Percentiles rank a stretch among this genome's conserved stretches.
phyloP scores from a whole-genome alignment of 2,329 filamentous ascomycete species.

The Ceratocystis alfenasii region DNA sequence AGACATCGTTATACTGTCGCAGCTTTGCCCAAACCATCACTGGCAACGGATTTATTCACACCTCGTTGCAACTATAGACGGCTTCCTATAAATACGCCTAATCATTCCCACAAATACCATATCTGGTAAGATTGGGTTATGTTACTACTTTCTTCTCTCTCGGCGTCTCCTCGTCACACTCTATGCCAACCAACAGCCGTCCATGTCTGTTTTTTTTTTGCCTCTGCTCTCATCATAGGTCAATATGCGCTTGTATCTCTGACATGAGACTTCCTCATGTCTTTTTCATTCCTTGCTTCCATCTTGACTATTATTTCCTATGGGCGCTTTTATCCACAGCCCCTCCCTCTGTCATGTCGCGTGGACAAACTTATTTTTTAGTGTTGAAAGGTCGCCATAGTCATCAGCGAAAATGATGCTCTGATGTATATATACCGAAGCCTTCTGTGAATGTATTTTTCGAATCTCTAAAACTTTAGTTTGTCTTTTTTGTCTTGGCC shows the following conservation, averaged over 20 bases:
- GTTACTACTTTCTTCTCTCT: neutral
- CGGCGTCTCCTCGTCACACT: neutral
- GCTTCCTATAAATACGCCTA: no score
- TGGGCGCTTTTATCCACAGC: neutral
- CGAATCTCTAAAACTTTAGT: neutral
- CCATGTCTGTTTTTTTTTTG: neutral
- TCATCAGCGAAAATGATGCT: neutral
- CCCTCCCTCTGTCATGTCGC: neutral
- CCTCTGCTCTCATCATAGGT: neutral
- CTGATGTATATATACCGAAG: neutral
- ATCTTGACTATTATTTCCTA: neutral
- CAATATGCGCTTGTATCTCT: neutral
- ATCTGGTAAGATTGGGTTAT: neutral
- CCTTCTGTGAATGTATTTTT: neutral
- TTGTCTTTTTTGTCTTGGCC: slow-evolving; percentile 1
- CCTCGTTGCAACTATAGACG: no score
- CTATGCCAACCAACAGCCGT: neutral
- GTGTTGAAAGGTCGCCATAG: neutral
- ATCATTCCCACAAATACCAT: neutral
- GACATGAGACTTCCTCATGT: neutral
- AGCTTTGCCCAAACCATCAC: no score
- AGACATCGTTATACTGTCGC: no score
- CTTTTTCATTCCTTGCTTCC: neutral
- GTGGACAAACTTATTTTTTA: neutral
- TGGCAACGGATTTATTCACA: no score